Evolutionary conservation across 164 flowering plant species (phyloP), one percentile per base, ranked within the genome.

Genomic region (Sedum album): DNA sequence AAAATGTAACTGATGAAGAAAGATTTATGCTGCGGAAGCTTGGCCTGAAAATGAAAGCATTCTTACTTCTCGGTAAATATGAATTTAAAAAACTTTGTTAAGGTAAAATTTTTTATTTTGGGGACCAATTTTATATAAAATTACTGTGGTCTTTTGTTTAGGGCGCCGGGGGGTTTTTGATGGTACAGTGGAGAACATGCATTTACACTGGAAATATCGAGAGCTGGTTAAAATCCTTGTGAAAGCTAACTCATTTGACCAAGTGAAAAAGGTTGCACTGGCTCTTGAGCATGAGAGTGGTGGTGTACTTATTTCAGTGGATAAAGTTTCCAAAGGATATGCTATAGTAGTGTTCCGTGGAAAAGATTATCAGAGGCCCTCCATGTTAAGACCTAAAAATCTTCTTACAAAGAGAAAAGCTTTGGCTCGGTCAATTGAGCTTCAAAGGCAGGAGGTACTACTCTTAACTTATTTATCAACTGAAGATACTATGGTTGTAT

Each of bases 161-260:
- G 99, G 99, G 66, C 82, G 96, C 71, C 92, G 99, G 36, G 97
- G 96, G 73, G 91, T 94, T 71, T 94, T 94, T 79, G 96, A 85
- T 75, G 99, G 97, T 66, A 89, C 97, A 39, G 87, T 94, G 73
- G 96, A 94, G 82, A 94, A 92, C 76, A 87, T 94, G 95, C 97
- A 94, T 78, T 79, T 91, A 79, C 97, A 94, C 70, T 94, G 99
- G 99, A 94, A 94, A 73, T 94, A 91, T 70, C 77, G 99, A 48
- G 99, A 94, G 71, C 77, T 94, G 70, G 90, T 94, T 31, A 91
- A 90, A 76, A 80, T 94, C 70, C 69, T 88, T 41, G 76, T 84
- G 68, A 88, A 88, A 69, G 92, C 85, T 64, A 86, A 79, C 73
- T 75, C 72, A 68, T 84, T 94, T 74, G 88, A 86, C 41, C 82